Conservation (phyloP, 352 stramenopile species). For the Saprolegnia parasitica region DNA sequence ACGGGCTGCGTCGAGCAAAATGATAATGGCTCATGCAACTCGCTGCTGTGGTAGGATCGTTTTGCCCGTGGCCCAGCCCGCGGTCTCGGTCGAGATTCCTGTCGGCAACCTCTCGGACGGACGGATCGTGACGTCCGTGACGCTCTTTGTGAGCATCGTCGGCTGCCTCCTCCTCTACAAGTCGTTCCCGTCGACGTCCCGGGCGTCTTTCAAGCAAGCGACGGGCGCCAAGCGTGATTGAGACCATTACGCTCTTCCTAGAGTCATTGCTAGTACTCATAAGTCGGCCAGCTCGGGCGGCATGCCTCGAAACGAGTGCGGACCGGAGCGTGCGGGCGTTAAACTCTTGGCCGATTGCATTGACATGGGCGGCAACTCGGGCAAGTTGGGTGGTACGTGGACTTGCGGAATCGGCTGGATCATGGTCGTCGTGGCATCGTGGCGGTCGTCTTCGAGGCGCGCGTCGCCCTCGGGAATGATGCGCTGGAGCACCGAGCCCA, state of each 20-base stretch:
- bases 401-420: neutral
- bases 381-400: neutral
- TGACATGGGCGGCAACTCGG: neutral
- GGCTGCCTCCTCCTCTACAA: constrained; percentile 22
- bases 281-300: neutral
- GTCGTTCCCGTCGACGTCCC: neutral
- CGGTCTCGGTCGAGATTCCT: constrained; percentile 12
- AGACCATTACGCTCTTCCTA: too few species aligned
- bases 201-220: too few species aligned
- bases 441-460: too few species aligned
- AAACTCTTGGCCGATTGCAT: neutral
- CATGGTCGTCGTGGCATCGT: neutral
- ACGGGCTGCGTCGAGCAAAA: neutral
- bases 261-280: neutral
- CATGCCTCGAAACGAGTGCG: neutral
- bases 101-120: constrained; percentile 23
- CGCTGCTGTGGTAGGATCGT: constrained; percentile 16
- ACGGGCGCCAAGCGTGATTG: neutral
- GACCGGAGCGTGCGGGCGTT: neutral
- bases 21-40: neutral
- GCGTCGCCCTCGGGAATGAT: neutral
- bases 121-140: constrained; percentile 15
- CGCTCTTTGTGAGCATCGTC: constrained; percentile 22
- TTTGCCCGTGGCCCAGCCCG: neutral
- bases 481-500: neutral